Evolutionary conservation across 139 green algal genomes (phyloP).

Genomic region (Volvox reticuliferus): DNA sequence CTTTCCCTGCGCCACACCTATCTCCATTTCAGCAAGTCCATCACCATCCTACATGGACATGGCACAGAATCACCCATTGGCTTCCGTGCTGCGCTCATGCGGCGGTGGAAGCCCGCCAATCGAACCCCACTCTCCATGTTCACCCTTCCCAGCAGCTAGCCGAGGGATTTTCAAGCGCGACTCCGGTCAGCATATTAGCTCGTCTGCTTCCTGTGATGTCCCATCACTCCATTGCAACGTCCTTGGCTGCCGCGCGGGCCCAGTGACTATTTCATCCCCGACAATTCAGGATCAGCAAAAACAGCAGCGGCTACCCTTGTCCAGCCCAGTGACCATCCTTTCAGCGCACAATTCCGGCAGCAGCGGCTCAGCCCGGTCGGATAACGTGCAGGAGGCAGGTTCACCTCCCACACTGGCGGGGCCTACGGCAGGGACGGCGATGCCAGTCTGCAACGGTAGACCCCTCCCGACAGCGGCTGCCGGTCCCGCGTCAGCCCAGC

Average conservation of each 20-base stretch:
- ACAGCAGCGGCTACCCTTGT: neutral
- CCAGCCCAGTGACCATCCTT: neutral
- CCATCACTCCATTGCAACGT: neutral
- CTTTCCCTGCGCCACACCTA: neutral
- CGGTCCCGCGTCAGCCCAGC: neutral
- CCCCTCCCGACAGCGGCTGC: neutral
- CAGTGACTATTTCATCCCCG: neutral
- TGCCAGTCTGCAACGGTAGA: neutral
- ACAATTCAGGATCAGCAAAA: neutral
- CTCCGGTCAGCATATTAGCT: neutral
- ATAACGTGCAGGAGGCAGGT: neutral
- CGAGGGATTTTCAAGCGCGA: neutral
- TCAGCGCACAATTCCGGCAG: neutral
- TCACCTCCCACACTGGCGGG: neutral
- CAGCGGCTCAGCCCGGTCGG: neutral
- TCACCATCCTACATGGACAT: neutral
- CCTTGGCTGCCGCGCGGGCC: neutral
- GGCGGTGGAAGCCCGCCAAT: neutral
- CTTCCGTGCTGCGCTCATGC: neutral
- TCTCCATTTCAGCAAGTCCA: neutral
- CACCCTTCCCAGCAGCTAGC: neutral
- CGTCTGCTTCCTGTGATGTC: neutral
- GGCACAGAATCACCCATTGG: neutral
- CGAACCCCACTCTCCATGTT: slow-evolving; percentile 15
- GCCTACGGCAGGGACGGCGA: neutral